These are phyloP conservation scores for Petrea volubilis DNA, from an alignment of 257 asterid genomes.

Conservation along the genomic window DNA sequence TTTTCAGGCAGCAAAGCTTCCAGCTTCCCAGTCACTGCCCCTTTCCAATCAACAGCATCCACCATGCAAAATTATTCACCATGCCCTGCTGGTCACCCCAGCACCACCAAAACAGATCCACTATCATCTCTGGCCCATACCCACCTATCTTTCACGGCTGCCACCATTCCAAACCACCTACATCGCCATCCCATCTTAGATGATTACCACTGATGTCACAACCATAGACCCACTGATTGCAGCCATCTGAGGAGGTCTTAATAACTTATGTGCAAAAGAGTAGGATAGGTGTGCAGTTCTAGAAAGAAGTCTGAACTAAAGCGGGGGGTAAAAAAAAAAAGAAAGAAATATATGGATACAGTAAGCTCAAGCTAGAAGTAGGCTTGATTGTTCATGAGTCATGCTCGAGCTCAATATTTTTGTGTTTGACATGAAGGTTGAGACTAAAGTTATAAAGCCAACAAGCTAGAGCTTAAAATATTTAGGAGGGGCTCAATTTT, in stretches of 20 bases:
- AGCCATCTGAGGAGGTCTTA: slow-evolving; percentile 6
- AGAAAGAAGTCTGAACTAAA: slow-evolving; percentile 12
- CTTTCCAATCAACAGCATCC: not conserved
- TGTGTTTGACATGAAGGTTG: not conserved
- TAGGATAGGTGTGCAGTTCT: not conserved
- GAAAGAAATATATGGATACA: not conserved
- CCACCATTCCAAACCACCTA: not conserved
- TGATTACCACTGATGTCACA: slow-evolving; percentile 5
- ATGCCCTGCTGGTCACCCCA: not conserved
- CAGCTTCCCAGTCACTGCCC: not conserved
- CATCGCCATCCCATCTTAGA: slow-evolving; percentile 6
- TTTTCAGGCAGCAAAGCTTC: not conserved
- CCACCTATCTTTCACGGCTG: no score
- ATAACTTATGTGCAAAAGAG: not conserved
- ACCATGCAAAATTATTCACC: not conserved
- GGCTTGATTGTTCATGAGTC: not conserved
- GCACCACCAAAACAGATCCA: not conserved
- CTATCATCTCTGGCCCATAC: no score
- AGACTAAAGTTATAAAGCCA: not conserved
- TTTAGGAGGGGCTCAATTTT: not conserved
- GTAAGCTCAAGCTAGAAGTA: not conserved
- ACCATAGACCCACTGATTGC: not conserved
- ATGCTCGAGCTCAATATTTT: not conserved
- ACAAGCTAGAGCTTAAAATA: not conserved
- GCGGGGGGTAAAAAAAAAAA: not conserved